Conservation (phyloP, 768 basidiomycete species). For the Podaxis sp. region DNA sequence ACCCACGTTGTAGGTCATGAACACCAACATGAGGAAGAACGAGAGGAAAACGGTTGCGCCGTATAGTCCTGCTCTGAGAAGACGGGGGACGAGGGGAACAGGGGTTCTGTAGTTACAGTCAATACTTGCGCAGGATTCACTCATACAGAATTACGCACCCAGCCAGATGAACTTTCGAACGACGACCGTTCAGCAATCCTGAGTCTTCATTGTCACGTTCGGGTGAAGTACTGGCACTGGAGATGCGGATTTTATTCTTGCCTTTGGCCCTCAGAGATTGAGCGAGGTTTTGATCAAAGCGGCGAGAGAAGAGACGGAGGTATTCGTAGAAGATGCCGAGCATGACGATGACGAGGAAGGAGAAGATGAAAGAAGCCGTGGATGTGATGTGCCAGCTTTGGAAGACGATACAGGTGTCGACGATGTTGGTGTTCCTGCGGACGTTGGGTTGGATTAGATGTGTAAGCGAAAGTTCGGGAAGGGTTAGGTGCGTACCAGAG, state of each 20-base stretch:
- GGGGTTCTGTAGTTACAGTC: constrained; percentile 35
- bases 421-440: constrained; percentile 70
- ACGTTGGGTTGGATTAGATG: neutral
- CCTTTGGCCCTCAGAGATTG: constrained; percentile 45
- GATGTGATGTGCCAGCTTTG: constrained; percentile 71
- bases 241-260: constrained; percentile 22
- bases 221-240: constrained; percentile 38
- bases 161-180: constrained; percentile 29
- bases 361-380: constrained; percentile 54
- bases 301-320: constrained; percentile 60
- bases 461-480: neutral
- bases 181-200: constrained; percentile 51
- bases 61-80: constrained; percentile 68
- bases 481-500: constrained; percentile 50
- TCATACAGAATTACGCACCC: constrained; percentile 39
- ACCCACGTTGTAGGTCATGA: constrained; percentile 95
- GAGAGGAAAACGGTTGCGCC: constrained; percentile 76
- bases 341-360: constrained; percentile 59
- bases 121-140: neutral
- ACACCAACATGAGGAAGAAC: constrained; percentile 92
- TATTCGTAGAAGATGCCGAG: constrained; percentile 82
- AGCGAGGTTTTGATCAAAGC: constrained; percentile 60
- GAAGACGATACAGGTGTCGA: constrained; percentile 83
- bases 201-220: constrained; percentile 47
- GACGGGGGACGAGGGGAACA: constrained; percentile 48